phyloP scores from a whole-genome alignment of 164 flowering plant species.

The Akebia trifoliata region DNA sequence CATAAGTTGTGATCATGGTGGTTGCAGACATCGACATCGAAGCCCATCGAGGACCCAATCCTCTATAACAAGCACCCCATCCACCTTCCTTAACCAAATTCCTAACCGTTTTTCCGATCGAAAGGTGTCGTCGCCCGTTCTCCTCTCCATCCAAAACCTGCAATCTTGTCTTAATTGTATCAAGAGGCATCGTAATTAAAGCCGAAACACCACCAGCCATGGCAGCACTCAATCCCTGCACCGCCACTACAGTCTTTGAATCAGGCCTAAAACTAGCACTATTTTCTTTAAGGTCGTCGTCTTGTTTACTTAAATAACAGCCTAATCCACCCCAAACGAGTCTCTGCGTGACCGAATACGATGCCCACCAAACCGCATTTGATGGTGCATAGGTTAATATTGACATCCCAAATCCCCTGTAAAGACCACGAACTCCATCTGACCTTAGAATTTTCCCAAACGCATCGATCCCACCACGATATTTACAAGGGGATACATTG shows the following conservation, averaged over 20 bases:
- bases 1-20: conserved; percentile 86
- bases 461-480: conserved; percentile 67
- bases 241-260: conserved; percentile 49
- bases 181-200: conserved; percentile 81
- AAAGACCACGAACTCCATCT: conserved; percentile 63
- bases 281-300: conserved; percentile 14
- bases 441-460: conserved; percentile 48
- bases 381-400: conserved; percentile 82
- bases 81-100: conserved; percentile 72
- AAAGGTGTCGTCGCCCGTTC: conserved; percentile 34
- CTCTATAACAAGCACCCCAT: conserved; percentile 68
- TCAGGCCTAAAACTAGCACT: conserved; percentile 33
- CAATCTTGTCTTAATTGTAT: conserved; percentile 78
- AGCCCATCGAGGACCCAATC: conserved; percentile 80
- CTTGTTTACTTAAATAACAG: conserved; percentile 29
- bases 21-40: conserved; percentile 82
- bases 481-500: conserved; percentile 18
- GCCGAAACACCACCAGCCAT: conserved; percentile 89
- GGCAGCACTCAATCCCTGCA: conserved; percentile 75
- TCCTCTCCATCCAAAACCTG: conserved; percentile 78
- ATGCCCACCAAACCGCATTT: conserved; percentile 93
- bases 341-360: conserved; percentile 64
- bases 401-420: conserved; percentile 84
- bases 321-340: conserved; percentile 55
- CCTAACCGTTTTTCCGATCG: conserved; percentile 44